A percentile compares a stretch with the other conserved stretches of the same genome.
phyloP scores from a whole-genome alignment of 306 rosid species.

The Casuarina cunninghamiana region DNA sequence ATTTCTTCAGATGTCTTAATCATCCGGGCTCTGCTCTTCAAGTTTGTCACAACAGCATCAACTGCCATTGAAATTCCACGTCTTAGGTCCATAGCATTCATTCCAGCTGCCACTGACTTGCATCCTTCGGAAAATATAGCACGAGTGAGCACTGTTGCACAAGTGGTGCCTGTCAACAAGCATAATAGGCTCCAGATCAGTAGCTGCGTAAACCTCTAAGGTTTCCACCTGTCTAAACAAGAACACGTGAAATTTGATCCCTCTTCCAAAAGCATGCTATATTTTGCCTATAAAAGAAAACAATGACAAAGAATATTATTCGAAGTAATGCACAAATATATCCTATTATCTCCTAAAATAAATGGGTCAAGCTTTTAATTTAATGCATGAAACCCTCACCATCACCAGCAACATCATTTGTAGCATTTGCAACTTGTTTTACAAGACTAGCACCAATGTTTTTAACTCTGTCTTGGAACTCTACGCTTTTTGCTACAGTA shows the following conservation, averaged over 20 bases:
- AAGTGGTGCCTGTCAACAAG: slow-evolving; percentile 53
- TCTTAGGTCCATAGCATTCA: slow-evolving; percentile 60
- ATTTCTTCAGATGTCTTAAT: slow-evolving; percentile 61
- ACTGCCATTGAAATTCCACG: slow-evolving; percentile 59
- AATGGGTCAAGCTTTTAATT: not conserved
- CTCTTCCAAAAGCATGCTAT: not conserved
- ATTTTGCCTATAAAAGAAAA: not conserved
- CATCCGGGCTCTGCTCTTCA: slow-evolving; percentile 56
- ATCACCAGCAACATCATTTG: slow-evolving; percentile 60
- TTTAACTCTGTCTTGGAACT: slow-evolving; percentile 51
- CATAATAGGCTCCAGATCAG: not conserved
- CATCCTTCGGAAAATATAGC: slow-evolving; percentile 61
- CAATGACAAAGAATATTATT: not conserved
- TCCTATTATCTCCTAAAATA: not conserved
- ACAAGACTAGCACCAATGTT: slow-evolving; percentile 57
- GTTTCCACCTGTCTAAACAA: not conserved
- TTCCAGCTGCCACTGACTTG: slow-evolving; percentile 59
- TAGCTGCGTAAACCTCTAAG: not conserved
- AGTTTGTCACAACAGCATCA: slow-evolving; percentile 51
- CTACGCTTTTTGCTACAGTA: slow-evolving; percentile 57
- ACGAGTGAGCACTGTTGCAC: slow-evolving; percentile 58
- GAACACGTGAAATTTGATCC: not conserved
- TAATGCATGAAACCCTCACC: slow-evolving; percentile 25
- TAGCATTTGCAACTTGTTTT: slow-evolving; percentile 61
- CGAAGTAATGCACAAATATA: not conserved